These are phyloP conservation scores for Crithidia fasciculata DNA, from an alignment of 208 protist genomes.

Conservation along the genomic window DNA sequence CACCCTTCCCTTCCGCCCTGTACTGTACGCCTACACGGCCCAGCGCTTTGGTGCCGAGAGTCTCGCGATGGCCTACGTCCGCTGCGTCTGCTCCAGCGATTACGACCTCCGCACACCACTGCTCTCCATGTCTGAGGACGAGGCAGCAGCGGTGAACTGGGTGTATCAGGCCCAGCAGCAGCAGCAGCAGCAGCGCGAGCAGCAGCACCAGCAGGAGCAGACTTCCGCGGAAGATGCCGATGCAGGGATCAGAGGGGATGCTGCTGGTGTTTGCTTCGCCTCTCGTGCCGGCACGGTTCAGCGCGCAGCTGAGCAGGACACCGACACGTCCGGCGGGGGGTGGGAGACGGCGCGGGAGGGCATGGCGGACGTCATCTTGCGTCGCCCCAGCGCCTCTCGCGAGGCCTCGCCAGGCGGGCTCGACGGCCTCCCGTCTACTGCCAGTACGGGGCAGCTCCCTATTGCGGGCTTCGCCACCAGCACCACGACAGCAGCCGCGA, in stretches of 20 bases:
- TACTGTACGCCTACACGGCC: conserved; percentile 55
- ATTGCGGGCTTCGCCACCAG: no score
- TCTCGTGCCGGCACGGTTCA: no score
- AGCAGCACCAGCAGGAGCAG: background rate
- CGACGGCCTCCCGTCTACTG: background rate
- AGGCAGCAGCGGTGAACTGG: conserved; percentile 13
- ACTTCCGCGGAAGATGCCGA: no score
- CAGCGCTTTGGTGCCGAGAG: conserved; percentile 65
- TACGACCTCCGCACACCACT: conserved; percentile 43
- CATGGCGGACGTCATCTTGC: conserved; percentile 18
- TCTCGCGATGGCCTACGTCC: conserved; percentile 51
- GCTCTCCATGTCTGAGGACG: conserved; percentile 10
- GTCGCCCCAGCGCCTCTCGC: conserved; percentile 2
- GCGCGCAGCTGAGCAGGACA: conserved; percentile 1
- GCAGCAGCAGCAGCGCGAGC: conserved; percentile 21
- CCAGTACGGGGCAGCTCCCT: background rate
- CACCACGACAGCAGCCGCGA: no score
- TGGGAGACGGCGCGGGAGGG: conserved; percentile 2
- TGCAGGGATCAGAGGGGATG: background rate
- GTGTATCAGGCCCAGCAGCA: conserved; percentile 14
- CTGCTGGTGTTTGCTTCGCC: background rate
- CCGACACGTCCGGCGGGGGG: conserved; percentile 6
- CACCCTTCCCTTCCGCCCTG: conserved; percentile 13
- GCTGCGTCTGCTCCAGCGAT: conserved; percentile 42
- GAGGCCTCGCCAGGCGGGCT: background rate